Conservation (phyloP, 2,329 filamentous ascomycete species). For the Penicillium decumbens region DNA sequence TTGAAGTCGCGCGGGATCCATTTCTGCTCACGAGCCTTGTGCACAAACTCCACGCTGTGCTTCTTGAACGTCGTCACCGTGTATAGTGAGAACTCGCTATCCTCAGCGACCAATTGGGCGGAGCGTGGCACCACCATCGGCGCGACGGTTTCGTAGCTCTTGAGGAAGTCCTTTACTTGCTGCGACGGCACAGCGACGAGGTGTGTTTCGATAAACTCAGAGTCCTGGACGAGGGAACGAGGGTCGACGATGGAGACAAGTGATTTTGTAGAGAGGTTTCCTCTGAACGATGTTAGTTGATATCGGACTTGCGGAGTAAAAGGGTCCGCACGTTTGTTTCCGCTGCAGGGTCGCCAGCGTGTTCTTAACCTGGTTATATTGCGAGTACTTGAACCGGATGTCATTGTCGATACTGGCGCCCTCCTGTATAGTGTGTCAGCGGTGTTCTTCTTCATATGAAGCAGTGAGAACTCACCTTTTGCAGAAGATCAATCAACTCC, state of each 20-base stretch:
- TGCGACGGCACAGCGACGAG: constrained; percentile 81
- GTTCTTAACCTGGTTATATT: constrained; percentile 88
- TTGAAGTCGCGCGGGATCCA: constrained; percentile 96
- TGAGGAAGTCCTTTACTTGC: constrained; percentile 79
- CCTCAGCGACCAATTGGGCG: constrained; percentile 70
- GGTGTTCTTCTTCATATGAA: no score
- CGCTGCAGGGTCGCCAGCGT: constrained; percentile 76
- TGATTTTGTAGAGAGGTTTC: constrained; percentile 91
- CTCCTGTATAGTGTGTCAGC: constrained; percentile 54
- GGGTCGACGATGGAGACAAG: constrained; percentile 85
- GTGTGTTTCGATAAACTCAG: constrained; percentile 95
- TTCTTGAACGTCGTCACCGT: constrained; percentile 94
- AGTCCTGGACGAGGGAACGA: constrained; percentile 73
- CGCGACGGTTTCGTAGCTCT: constrained; percentile 79
- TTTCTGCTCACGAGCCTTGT: constrained; percentile 86
- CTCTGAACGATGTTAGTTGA: constrained; percentile 48
- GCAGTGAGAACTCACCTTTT: constrained; percentile 59
- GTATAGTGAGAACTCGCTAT: constrained; percentile 85
- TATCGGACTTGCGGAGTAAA: background rate
- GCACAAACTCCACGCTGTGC: constrained; percentile 75
- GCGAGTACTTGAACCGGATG: constrained; percentile 87
- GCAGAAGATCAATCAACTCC: constrained; percentile 79
- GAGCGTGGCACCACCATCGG: constrained; percentile 94
- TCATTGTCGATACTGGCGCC: constrained; percentile 90
- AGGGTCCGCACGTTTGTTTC: constrained; percentile 68